Conservation (phyloP, 78 protist genomes). For the Trichosphaerium sp. region DNA sequence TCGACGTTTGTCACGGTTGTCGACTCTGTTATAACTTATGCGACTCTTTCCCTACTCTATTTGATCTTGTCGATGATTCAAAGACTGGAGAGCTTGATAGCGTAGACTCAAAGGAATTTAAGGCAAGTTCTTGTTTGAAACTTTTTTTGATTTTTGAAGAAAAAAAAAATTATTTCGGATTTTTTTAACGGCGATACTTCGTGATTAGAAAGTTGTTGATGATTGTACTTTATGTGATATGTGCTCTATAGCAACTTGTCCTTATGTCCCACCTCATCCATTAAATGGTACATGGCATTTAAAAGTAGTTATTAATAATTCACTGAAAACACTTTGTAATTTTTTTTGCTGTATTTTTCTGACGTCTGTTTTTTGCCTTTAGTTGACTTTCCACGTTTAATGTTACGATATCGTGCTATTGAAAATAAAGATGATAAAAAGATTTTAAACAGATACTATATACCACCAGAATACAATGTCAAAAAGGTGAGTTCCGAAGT, state of each 20-base stretch:
- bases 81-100: conserved; percentile 1
- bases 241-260: background rate
- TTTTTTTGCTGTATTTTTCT: too few relatives aligned
- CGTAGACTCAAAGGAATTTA: background rate
- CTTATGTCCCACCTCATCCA: conserved; percentile 5
- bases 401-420: background rate
- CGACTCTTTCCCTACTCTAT: background rate
- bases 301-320: background rate
- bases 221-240: conserved; percentile 14
- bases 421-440: background rate
- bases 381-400: too few relatives aligned
- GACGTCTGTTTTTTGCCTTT: too few relatives aligned
- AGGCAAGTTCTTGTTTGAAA: too few relatives aligned
- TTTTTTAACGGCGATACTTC: too few relatives aligned
- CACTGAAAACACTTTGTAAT: too few relatives aligned
- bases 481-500: too few relatives aligned
- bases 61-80: background rate
- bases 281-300: background rate
- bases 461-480: too few relatives aligned
- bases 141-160: too few relatives aligned
- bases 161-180: too few relatives aligned
- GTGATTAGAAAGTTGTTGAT: conserved; percentile 9
- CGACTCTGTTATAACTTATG: conserved; percentile 1
- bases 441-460: background rate
- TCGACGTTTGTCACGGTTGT: conserved; percentile 14